A percentile compares a stretch with the other conserved stretches of the same genome.
Conservation (phyloP, 1,284 basidiomycete species). For the Sporisorium iseilematis-ciliati region DNA sequence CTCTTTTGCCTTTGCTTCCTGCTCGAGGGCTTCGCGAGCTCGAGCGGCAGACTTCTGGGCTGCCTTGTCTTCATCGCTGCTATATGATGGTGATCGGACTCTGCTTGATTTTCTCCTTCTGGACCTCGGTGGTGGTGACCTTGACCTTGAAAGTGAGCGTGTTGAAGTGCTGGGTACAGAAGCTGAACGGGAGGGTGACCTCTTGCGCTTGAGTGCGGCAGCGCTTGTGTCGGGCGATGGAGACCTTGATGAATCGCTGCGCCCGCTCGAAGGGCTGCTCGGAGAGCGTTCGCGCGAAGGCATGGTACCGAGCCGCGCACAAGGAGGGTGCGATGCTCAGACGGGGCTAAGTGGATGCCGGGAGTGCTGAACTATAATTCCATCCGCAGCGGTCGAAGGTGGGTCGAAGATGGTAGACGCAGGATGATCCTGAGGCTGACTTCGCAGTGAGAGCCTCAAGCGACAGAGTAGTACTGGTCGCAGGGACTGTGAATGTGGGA, state of each 20-base stretch:
- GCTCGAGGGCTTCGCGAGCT: conserved; percentile 10
- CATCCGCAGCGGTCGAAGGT: not conserved
- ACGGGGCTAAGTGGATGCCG: not conserved
- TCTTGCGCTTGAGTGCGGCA: conserved; percentile 33
- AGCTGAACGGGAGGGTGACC: conserved; percentile 24
- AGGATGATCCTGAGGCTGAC: not conserved
- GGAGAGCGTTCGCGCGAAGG: conserved; percentile 21
- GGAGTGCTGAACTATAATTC: not conserved
- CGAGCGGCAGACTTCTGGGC: conserved; percentile 4
- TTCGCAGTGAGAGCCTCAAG: not conserved
- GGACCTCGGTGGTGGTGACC: conserved; percentile 37
- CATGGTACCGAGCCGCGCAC: conserved; percentile 9
- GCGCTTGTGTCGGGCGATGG: conserved; percentile 20
- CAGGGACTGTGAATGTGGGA: no score
- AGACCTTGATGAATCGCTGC: conserved; percentile 13
- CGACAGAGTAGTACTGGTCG: not conserved
- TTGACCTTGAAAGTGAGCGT: conserved; percentile 24
- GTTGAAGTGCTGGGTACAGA: conserved; percentile 34
- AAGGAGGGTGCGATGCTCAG: not conserved
- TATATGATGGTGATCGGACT: conserved; percentile 21
- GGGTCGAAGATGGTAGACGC: no score
- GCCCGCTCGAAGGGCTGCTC: conserved; percentile 7
- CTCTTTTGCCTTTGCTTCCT: conserved; percentile 25
- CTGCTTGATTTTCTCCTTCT: conserved; percentile 26
- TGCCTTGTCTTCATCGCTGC: conserved; percentile 17